These are phyloP conservation scores for Berkeleyomyces rouxiae DNA, from an alignment of 2,329 filamentous ascomycete genomes.

Conservation along the genomic window DNA sequence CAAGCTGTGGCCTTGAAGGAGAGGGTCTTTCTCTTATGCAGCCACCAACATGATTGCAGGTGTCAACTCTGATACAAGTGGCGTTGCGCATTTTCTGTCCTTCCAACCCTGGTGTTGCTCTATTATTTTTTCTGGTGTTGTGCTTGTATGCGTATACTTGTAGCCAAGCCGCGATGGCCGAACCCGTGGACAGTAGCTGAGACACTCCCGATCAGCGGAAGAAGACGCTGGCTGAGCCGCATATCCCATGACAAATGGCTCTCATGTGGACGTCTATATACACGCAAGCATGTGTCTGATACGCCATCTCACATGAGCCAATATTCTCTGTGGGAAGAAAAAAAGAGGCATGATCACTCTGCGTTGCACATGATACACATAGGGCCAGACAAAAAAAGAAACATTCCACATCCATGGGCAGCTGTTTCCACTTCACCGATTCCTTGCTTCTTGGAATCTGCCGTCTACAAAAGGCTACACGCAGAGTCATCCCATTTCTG, in stretches of 20 bases:
- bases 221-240: no score
- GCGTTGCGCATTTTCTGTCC: background rate
- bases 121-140: background rate
- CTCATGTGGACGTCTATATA: background rate
- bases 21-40: background rate
- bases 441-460: no score
- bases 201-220: background rate
- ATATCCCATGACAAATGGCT: background rate
- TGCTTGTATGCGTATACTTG: no score
- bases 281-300: background rate
- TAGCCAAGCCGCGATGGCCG: background rate
- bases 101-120: background rate
- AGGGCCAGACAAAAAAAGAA: background rate
- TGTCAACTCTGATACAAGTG: background rate
- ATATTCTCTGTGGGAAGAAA: background rate
- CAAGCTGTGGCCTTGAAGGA: no score
- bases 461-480: background rate
- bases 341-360: background rate
- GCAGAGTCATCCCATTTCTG: background rate
- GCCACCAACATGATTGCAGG: background rate
- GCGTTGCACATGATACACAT: background rate
- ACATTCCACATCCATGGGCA: background rate
- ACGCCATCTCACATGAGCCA: background rate
- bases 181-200: background rate
- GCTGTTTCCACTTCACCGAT: no score